Evolutionary conservation across 2,329 filamentous ascomycete species (phyloP), one percentile per base, ranked within the genome.

Genomic region (Aspergillus pseudoglaucus): DNA sequence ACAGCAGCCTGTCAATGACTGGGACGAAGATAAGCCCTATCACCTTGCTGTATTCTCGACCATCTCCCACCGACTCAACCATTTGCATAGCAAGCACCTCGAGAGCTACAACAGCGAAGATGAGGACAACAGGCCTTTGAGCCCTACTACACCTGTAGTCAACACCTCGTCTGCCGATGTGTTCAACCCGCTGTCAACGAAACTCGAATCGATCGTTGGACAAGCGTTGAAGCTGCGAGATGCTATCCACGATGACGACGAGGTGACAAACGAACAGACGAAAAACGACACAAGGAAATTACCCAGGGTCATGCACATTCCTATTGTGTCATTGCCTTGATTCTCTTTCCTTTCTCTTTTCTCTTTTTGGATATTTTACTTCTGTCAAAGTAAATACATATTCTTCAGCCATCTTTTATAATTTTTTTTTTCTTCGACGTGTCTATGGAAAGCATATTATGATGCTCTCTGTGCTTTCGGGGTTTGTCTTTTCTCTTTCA

Each of bases 261-360:
- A 33, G 44, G 10, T 38, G 12, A 15, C n/a, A 39, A 9, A 17
- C 42, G 33, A 37, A 4, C 32, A 42, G 22, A 17, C 38, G 22
- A 33, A 27, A 25, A 46, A n/a, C n/a, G 44, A 38, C 18, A 17
- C 33, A 37, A n/a, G n/a, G 14, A 37, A 37, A 30, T 12, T 9
- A 37, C 42, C 41, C 42, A 47, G 40, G 32, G 15, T 55, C 10
- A 33, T 58, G 20, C 54, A 58, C 33, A 46, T 57, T 17, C 56
- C 56, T 10, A 44, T 58, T 17, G 42, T 58, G 14, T 50, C 53
- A n/a, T 45, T 58, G 32, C 47, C 49, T n/a, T 54, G 45, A 54
- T 42, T 18, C 7, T 9, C 64, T 96, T 97, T 58, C 91, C 93
- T 35, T 88, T 89, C 6, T 80, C 83, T 40, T 79, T 97, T 54